Evolutionary conservation across 768 basidiomycete genomes (phyloP), one percentile per base, ranked within the genome.

Genomic region (Serendipita sp.): DNA sequence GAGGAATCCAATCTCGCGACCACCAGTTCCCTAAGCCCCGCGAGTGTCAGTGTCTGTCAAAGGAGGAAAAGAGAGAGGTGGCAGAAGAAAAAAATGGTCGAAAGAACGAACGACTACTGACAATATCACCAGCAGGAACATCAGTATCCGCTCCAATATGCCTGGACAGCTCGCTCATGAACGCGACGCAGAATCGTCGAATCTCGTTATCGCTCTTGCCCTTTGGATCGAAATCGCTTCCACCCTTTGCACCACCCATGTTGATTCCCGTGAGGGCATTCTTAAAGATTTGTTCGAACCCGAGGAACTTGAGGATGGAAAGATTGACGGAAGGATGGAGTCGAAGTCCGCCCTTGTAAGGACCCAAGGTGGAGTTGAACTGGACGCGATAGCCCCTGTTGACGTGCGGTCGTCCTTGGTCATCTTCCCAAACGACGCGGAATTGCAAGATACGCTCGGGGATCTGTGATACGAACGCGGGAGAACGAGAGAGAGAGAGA

Each of bases 171-270:
- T 88, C 85, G 60, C 74, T 71, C 85, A 87, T 87, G 77, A 88
- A 88, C 26, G 85, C 73, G 44, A 72, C 68, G 72, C 82, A 84
- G 79, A 88, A 88, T 60, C 81, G 77, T 65, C 85, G 76, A 71
- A 87, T 86, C 75, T 87, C 85, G 68, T 71, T 74, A 75, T 87
- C 85, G 20, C 81, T 82, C 74, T 85, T 86, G 70, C 85, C 85
- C 80, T 87, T 88, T 71, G 85, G 85, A 75, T 87, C 83, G 68
- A 88, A 88, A 76, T 88, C 86, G 62, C 78, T 79, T 42, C 86
- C 86, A 74, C 86, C 86, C 76, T 88, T 88, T 64, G 83, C 85
- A 66, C 85, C 85, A 67, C 86, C 86, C 84, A 87, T 87, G 73
- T 75, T 80, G 62, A 86, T 75, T 33, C 85, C 85, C 14, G 86